Conservation (phyloP, 1,284 basidiomycete genomes). For the Fistulina hepatica region DNA sequence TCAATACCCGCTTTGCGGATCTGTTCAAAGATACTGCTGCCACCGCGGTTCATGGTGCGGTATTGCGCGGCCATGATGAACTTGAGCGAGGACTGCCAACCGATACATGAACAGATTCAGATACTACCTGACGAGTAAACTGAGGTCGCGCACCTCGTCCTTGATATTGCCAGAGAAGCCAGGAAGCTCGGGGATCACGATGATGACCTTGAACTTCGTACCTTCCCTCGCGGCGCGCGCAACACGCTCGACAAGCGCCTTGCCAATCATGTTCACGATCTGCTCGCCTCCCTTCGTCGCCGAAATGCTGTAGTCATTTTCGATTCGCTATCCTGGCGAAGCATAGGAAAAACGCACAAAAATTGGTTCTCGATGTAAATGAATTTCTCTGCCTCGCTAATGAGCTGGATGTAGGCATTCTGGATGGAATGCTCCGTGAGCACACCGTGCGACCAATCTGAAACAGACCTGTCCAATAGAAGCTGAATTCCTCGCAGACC, state of each 20-base stretch:
- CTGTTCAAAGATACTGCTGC: constrained; percentile 76
- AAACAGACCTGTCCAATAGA: constrained; percentile 74
- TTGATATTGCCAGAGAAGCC: constrained; percentile 79
- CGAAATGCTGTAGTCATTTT: constrained; percentile 49
- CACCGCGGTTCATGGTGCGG: constrained; percentile 81
- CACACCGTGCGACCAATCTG: constrained; percentile 88
- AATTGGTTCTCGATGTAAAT: constrained; percentile 96
- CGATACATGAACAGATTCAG: too few species aligned
- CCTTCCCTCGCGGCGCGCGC: constrained; percentile 62
- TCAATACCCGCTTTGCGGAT: constrained; percentile 72
- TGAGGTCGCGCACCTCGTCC: too few species aligned
- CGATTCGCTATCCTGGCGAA: constrained; percentile 1
- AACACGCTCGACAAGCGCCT: constrained; percentile 76
- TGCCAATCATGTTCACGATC: constrained; percentile 74
- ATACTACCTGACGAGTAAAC: too few species aligned
- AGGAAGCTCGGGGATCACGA: constrained; percentile 76
- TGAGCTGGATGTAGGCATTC: constrained; percentile 76
- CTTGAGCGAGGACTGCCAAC: constrained; percentile 60
- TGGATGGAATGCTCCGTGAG: constrained; percentile 80
- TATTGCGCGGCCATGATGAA: constrained; percentile 78
- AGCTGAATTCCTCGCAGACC: constrained; percentile 23
- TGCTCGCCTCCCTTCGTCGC: constrained; percentile 53
- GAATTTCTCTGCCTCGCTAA: constrained; percentile 73
- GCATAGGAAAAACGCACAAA: constrained; percentile 48
- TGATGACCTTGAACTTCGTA: constrained; percentile 75